Percentiles rank a stretch among this genome's conserved stretches.
Evolutionary conservation across 2,329 filamentous ascomycete species (phyloP).

Genomic region (Colletotrichum godetiae): DNA sequence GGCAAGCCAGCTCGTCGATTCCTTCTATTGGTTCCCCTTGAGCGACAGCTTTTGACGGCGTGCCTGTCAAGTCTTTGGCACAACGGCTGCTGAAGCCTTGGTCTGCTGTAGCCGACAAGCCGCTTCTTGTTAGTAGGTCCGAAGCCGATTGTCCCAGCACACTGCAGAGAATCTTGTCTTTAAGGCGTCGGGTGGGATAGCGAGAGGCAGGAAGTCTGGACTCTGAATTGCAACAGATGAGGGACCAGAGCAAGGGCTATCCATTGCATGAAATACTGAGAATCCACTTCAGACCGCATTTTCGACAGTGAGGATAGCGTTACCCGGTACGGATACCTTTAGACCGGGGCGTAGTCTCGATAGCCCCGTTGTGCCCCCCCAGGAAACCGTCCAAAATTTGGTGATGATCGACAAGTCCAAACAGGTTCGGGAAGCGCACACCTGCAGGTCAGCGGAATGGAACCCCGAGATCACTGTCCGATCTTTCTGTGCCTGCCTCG

Average conservation of each 20-base stretch:
- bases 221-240: slow-evolving; percentile 5
- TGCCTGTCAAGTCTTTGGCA: not conserved
- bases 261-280: slow-evolving; percentile 4
- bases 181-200: slow-evolving; percentile 11
- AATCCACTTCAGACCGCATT: slow-evolving; percentile 6
- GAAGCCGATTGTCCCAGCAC: not conserved
- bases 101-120: not conserved
- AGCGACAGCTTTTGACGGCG: not conserved
- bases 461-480: slow-evolving; percentile 7
- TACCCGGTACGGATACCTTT: not conserved
- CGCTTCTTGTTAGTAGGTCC: not conserved
- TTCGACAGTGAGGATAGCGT: not conserved
- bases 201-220: not conserved
- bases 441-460: not conserved
- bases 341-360: not conserved
- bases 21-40: slow-evolving; percentile 1
- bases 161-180: not conserved
- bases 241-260: slow-evolving; percentile 1
- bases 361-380: slow-evolving; percentile 4
- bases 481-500: not conserved
- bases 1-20: not conserved
- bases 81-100: not conserved
- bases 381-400: slow-evolving; percentile 8
- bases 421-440: slow-evolving; percentile 5
- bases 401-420: slow-evolving; percentile 13